Base-by-base conservation (phyloP, 768 basidiomycete species). In the Tephrocybe sp. region DNA sequence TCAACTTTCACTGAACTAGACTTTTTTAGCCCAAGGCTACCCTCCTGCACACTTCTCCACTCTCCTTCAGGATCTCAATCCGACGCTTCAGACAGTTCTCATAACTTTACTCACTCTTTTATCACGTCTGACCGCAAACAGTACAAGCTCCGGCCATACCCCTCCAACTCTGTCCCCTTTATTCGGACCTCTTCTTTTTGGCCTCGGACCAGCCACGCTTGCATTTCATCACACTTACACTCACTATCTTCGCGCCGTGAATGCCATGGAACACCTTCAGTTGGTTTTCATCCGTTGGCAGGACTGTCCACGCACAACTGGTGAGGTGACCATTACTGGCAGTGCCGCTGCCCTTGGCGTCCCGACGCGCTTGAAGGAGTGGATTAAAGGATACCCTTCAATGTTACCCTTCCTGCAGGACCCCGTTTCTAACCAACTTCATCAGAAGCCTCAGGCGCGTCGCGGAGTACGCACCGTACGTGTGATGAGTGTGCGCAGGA, bases 251-350 rank as follows among this genome's bases (percentile, higher is more conserved):
- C 85, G 89, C 39, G 79, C 90, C 14, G 86, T 87, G 3, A 83
- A 86, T 30, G 96, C 95, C 1, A 90, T 89, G 60, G 96, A 99
- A 64, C 96, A 99, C 58, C 74, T 99, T 43, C 73, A 98, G n/a
- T 80, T 98, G 11, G 80, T 91, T 0, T 96, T 88, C 66, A 86
- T 98, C 51, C 84, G 95, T 25, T 89, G 85, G 75, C 86, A 92
- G 59, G 84, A 88, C 51, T 74, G 80, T 4, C 78, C 81, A 23
- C 73, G 62, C 51, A n/a, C 51, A 11, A 30, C 57, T 30, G 34
- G 65, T 52, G 64, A 60, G 23, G 52, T 69, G 34, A 66, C 65
- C 49, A 64, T 69, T 11, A 73, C 76, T 26, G 77, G 74, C 3
- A 81, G 79, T 50, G 78, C 82, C 3, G 73, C 82, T 3, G 73